Evolutionary conservation across 768 basidiomycete genomes (phyloP).

Genomic region (Xerocomellus intermedius): DNA sequence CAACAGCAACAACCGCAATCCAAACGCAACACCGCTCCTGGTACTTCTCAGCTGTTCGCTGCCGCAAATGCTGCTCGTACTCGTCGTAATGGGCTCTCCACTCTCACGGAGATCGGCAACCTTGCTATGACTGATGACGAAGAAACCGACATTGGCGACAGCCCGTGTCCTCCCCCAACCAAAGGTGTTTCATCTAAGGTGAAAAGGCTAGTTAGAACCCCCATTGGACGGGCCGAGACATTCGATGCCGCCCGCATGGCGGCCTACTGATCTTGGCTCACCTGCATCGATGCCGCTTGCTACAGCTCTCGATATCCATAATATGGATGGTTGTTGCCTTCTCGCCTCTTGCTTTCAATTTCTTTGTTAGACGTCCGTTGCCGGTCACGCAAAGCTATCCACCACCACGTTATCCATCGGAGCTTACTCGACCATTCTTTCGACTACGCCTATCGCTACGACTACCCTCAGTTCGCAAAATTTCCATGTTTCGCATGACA

Average conservation of each 20-base stretch:
- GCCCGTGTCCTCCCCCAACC: conserved; percentile 81
- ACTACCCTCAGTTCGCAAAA: conserved; percentile 10
- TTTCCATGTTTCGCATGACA: conserved; percentile 13
- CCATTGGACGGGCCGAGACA: conserved; percentile 64
- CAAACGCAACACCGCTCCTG: conserved; percentile 70
- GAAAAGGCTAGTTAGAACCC: conserved; percentile 52
- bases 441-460: conserved; percentile 12
- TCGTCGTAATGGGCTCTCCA: conserved; percentile 59
- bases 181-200: conserved; percentile 54
- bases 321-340: background rate
- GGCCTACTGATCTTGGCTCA: conserved; percentile 35
- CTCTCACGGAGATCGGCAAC: conserved; percentile 68
- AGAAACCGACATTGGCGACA: conserved; percentile 77
- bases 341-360: conserved; percentile 5
- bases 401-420: background rate
- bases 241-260: conserved; percentile 62
- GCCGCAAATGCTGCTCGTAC: conserved; percentile 67
- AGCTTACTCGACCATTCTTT: conserved; percentile 1
- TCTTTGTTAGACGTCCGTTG: conserved; percentile 1
- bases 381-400: conserved; percentile 11
- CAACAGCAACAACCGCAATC: conserved; percentile 41
- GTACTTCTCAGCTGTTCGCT: conserved; percentile 57
- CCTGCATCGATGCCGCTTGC: background rate
- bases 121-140: conserved; percentile 67
- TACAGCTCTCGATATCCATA: background rate